phyloP scores from a whole-genome alignment of 148 eudicot genomes.

The Suaeda aralocaspica region DNA sequence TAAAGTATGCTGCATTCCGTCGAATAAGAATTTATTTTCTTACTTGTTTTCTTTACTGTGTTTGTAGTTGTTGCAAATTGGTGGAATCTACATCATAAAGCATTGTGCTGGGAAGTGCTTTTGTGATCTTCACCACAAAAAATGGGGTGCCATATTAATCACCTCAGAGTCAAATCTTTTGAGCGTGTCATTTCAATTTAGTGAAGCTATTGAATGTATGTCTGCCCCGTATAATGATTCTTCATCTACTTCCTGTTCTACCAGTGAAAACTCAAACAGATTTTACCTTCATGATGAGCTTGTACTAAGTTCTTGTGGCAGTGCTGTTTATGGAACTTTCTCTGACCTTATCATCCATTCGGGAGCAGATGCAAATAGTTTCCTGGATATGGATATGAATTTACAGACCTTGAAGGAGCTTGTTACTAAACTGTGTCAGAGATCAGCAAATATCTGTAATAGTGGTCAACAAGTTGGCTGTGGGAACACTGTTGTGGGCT shows the following conservation, averaged over 20 bases:
- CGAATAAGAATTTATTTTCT: constrained; percentile 14
- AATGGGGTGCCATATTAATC: constrained; percentile 38
- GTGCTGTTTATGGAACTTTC: constrained; percentile 26
- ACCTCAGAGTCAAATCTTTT: constrained; percentile 37
- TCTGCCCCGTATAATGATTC: constrained; percentile 23
- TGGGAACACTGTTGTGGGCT: constrained; percentile 15
- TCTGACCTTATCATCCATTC: constrained; percentile 52
- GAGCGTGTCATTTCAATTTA: constrained; percentile 51
- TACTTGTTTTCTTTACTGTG: constrained; percentile 19
- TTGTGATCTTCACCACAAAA: constrained; percentile 29
- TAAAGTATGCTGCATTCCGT: not conserved
- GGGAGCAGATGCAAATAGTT: constrained; percentile 30
- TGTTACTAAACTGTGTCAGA: constrained; percentile 24
- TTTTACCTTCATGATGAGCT: constrained; percentile 27
- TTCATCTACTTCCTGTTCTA: constrained; percentile 19
- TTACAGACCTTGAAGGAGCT: constrained; percentile 30
- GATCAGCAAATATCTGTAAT: constrained; percentile 22
- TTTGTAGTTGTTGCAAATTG: constrained; percentile 60
- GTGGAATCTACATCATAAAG: constrained; percentile 55
- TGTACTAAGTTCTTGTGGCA: constrained; percentile 27
- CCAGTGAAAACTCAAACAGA: constrained; percentile 21
- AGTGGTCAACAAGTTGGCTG: constrained; percentile 21
- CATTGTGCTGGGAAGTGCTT: constrained; percentile 48
- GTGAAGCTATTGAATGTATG: constrained; percentile 26
- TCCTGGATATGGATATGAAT: constrained; percentile 31